Evolutionary conservation across 2,329 filamentous ascomycete species (phyloP).

Genomic region (Aspergillus bombycis): DNA sequence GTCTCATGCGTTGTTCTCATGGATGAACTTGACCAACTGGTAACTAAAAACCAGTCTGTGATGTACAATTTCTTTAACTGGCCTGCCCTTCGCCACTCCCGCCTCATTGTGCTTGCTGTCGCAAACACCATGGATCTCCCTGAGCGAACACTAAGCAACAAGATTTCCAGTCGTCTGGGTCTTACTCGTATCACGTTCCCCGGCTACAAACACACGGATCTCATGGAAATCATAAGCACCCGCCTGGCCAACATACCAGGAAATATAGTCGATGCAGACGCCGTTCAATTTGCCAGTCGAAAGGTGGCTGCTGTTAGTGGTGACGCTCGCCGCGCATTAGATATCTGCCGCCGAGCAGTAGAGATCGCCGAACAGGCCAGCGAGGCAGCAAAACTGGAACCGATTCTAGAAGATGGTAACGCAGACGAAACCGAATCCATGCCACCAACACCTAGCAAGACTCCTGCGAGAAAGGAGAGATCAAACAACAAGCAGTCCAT

Average conservation of each 20-base stretch:
- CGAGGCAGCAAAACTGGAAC: conserved; percentile 38
- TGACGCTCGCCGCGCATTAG: conserved; percentile 86
- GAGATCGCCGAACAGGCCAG: conserved; percentile 85
- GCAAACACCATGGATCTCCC: conserved; percentile 99
- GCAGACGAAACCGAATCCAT: conserved; percentile 38
- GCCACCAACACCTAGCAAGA: conserved; percentile 51
- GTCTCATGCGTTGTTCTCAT: conserved; percentile 96
- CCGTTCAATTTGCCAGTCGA: conserved; percentile 91
- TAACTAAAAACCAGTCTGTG: conserved; percentile 98
- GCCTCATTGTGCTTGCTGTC: conserved; percentile 92
- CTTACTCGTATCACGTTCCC: conserved; percentile 95
- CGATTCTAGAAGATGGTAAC: conserved; percentile 16
- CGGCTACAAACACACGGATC: conserved; percentile 93
- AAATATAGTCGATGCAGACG: conserved; percentile 88
- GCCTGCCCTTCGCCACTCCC: conserved; percentile 87
- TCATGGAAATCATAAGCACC: conserved; percentile 97
- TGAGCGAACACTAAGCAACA: conserved; percentile 94
- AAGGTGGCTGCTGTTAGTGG: conserved; percentile 97
- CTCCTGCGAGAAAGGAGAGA: conserved; percentile 34
- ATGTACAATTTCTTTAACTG: conserved; percentile 99
- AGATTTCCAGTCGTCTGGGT: conserved; percentile 90
- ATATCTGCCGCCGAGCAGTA: conserved; percentile 93
- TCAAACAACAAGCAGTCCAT: conserved; percentile 16
- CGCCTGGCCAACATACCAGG: conserved; percentile 85
- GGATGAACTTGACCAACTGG: conserved; percentile 97